phyloP scores from a whole-genome alignment of 163 green algal species.

The Chlamydomonas reinhardtii region DNA sequence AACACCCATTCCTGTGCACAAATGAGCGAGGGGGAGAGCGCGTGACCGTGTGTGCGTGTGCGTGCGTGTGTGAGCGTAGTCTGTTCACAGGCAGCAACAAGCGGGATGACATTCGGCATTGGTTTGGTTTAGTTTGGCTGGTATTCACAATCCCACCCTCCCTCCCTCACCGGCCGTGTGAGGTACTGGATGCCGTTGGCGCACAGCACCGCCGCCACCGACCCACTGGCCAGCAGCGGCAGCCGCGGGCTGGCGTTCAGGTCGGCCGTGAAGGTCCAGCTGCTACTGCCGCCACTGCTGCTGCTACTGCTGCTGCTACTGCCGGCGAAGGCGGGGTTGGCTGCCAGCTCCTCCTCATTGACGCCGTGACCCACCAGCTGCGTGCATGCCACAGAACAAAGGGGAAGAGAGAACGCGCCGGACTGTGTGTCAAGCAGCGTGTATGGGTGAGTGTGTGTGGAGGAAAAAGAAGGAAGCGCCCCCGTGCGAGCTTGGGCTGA shows the following conservation, averaged over 20 bases:
- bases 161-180: slow-evolving; percentile 1
- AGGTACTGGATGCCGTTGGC: slow-evolving; percentile 48
- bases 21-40: background rate
- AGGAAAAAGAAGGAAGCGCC: too few species aligned
- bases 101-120: too few species aligned
- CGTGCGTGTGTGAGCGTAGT: too few species aligned
- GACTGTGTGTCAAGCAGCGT: too few species aligned
- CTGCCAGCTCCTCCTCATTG: slow-evolving; percentile 38
- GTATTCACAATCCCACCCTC: too few species aligned
- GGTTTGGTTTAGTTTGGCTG: too few species aligned
- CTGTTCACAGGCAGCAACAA: too few species aligned
- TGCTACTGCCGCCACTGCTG: too few species aligned
- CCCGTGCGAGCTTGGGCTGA: too few species aligned
- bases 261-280: slow-evolving; percentile 5
- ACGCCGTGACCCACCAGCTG: slow-evolving; percentile 39
- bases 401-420: too few species aligned
- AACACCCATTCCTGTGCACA: background rate
- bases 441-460: background rate
- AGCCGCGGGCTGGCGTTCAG: slow-evolving; percentile 27
- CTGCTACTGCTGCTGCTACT: background rate
- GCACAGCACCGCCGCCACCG: slow-evolving; percentile 45
- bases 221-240: background rate
- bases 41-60: background rate
- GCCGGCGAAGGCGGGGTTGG: slow-evolving; percentile 16
- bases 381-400: too few species aligned